Evolutionary conservation across 2,329 filamentous ascomycete genomes (phyloP).

Genomic region (Pseudogymnoascus pannorum): DNA sequence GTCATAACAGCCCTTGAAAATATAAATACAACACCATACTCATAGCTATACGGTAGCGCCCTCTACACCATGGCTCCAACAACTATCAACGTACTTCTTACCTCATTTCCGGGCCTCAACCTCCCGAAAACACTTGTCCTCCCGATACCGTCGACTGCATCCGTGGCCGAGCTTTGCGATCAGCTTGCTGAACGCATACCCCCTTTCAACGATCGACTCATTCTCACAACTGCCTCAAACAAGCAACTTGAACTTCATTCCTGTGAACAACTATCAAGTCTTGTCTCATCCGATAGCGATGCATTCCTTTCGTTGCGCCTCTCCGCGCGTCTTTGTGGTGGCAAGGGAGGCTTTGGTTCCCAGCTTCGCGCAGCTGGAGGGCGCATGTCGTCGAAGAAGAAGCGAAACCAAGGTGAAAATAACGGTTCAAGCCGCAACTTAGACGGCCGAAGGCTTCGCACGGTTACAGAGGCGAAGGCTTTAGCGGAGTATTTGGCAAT

Average conservation of each 20-base stretch:
- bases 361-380: slow-evolving; percentile 94
- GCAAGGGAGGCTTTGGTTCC: slow-evolving; percentile 96
- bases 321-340: slow-evolving; percentile 72
- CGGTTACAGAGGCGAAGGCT: slow-evolving; percentile 90
- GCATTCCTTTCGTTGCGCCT: slow-evolving; percentile 78
- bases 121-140: slow-evolving; percentile 77
- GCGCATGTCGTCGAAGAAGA: slow-evolving; percentile 89
- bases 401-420: slow-evolving; percentile 74
- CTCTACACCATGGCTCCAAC: slow-evolving; percentile 42
- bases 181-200: slow-evolving; percentile 56
- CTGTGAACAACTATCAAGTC: slow-evolving; percentile 47
- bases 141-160: slow-evolving; percentile 58
- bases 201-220: slow-evolving; percentile 50
- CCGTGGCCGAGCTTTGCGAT: slow-evolving; percentile 59
- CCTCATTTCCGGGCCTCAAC: slow-evolving; percentile 74
- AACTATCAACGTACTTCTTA: slow-evolving; percentile 73
- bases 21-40: not conserved
- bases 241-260: slow-evolving; percentile 55
- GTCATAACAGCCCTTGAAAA: not conserved
- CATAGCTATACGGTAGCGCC: not conserved
- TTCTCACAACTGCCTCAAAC: slow-evolving; percentile 77
- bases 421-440: slow-evolving; percentile 90
- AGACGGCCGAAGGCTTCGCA: slow-evolving; percentile 81
- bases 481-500: slow-evolving; percentile 90
- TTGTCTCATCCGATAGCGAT: slow-evolving; percentile 51